Evolutionary conservation across 108 stramenopile species (phyloP).

Genomic region (Cyclotella sp.): DNA sequence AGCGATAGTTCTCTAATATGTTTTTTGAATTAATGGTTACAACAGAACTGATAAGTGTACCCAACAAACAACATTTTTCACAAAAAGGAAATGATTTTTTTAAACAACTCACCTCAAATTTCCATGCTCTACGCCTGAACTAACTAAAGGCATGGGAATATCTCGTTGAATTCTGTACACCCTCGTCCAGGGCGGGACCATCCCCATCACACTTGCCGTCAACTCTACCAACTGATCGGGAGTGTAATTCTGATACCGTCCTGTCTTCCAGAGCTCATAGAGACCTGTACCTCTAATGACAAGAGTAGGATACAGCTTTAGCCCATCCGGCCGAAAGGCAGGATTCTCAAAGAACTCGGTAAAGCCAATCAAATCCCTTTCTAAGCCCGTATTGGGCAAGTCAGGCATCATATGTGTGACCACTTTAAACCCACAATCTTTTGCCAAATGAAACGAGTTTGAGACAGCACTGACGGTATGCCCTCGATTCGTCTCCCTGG

Average conservation of each 20-base stretch:
- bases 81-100: neutral
- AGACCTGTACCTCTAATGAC: conserved; percentile 97
- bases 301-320: conserved; percentile 95
- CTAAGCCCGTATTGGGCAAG: conserved; percentile 93
- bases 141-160: conserved; percentile 97
- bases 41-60: too few species aligned
- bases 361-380: conserved; percentile 92
- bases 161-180: conserved; percentile 96
- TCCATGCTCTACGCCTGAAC: conserved; percentile 94
- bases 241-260: conserved; percentile 93
- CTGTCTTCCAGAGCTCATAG: conserved; percentile 96
- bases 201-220: conserved; percentile 84
- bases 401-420: conserved; percentile 99
- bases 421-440: conserved; percentile 97
- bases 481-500: conserved; percentile 95
- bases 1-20: conserved; percentile 82
- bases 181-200: conserved; percentile 97
- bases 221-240: conserved; percentile 95
- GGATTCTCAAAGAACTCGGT: conserved; percentile 95
- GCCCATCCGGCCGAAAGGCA: conserved; percentile 89
- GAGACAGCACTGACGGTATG: conserved; percentile 93
- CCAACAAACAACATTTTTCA: neutral
- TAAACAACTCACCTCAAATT: conserved; percentile 60
- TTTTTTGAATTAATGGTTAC: too few species aligned
- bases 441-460: conserved; percentile 93